Base-by-base conservation (phyloP, 2,329 filamentous ascomycete genomes). In the Geosmithia flava region DNA sequence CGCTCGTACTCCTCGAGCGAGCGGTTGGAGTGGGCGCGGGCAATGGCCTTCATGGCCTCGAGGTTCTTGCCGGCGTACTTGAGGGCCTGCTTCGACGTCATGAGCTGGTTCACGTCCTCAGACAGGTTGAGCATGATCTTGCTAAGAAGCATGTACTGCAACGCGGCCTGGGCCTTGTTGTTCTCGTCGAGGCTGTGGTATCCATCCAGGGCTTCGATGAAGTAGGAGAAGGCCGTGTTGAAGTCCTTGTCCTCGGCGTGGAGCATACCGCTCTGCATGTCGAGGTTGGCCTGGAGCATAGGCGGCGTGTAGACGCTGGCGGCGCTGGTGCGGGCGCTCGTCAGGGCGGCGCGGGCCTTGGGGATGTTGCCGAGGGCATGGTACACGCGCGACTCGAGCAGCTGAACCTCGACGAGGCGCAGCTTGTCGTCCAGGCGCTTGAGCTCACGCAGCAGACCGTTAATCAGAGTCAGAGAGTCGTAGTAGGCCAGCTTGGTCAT, bases 81-180 rank as follows among this genome's bases (percentile, higher is more conserved):
- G 62, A 94, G 81, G 40, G 94, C 93, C 67, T 96, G 90, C 77
- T 98, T 98, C 48, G 88, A 94, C 29, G 85, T 81, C 81, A 98
- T 88, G 56, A 98, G 80, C 62, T 85, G 81, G 69, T 91, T 95
- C 65, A 98, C 91, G 66, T 98, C 94, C 72, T 97, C 90, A 55
- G 82, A 88, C 41, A 94, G 76, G 70, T 98, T 98, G 57, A 98
- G 78, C 94, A 98, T 98, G 67, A 98, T 93, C 75, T 98, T 98
- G 81, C 93, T 97, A 37, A 98, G 82, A 48, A 98, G 80, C 93
- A 98, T 98, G 75, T 98, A 98, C 73, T 98, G 93, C 55, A 98
- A 75, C 11, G 93, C 89, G 13, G 91, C 87, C n/a, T 91, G 94
- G n/a, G 94, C 93, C 68, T 90, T 89, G 54, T 76, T 71, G 40